Evolutionary conservation across 2,329 filamentous ascomycete genomes (phyloP), one percentile per base, ranked within the genome.

Genomic region (Hymenoscyphus fraxineus): DNA sequence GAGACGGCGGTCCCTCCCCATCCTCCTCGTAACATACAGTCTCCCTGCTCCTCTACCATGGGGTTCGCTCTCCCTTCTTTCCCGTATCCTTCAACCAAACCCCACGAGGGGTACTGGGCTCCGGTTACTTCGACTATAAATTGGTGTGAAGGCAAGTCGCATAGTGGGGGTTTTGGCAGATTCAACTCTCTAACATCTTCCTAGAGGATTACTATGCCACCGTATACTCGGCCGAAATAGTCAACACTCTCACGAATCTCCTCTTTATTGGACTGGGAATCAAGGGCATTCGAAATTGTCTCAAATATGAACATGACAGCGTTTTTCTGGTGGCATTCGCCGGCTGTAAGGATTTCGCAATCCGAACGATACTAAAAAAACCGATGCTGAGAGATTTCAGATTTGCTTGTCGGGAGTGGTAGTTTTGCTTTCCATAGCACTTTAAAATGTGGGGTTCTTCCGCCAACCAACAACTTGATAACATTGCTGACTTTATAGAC

Each of bases 211-310:
- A 90, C 77, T 89, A 89, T 79, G 86, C 88, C 44, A 93, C 89
- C 3, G 81, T 84, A 55, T 93, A 93, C 74, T 84, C 87, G 57
- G 91, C 91, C 41, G 91, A 93, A 74, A 86, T 93, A 57, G 85
- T 92, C 74, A 94, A 89, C 74, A 91, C 91, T 3, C 72, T 93
- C 39, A 97, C 92, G 40, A 97, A 97, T 76, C 76, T 90, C 2
- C 79, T 95, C 31, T 97, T 97, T 77, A 81, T 96, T 71, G 90
- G 83, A 76, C 83, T 96, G 22, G 92, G 92, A 7, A 78, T 86
- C 69, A 89, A 88, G 73, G 93, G 93, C 31, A 85, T 95, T 67
- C 79, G 81, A 62, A 92, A 88, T 76, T 96, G 92, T 76, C 74
- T 89, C 47, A 83, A 82, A 68, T 82, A 96, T 77, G 82, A 83